Evolutionary conservation across 768 basidiomycete genomes (phyloP), one percentile per base, ranked within the genome.

Genomic region (Lyophyllum semitale): DNA sequence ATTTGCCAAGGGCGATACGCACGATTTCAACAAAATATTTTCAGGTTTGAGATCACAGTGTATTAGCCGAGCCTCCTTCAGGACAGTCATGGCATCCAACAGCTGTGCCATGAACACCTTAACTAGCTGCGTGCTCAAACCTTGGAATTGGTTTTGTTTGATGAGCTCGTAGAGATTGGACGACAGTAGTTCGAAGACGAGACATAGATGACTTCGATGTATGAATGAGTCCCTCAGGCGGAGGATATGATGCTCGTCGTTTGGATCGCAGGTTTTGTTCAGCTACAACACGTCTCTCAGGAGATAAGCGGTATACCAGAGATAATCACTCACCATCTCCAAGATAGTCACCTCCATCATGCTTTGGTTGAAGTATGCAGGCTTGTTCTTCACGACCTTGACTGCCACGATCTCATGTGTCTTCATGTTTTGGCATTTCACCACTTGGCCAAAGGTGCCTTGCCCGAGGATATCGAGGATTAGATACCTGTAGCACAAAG

Each of bases 341-440:
- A 99, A 78, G 58, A 99, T 98, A 1, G 95, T 97, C 25, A 98
- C 96, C 73, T 99, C 97, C 97, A 99, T 99, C 91, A 97, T 98
- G 71, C 91, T 93, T 74, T 99, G 97, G 68, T 98, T 98, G 73
- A 97, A 95, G 77, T 99, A 99, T 0, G 97, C 97, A 5, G 96
- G 97, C 73, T 98, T 99, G 73, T 99, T 99, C 79, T 99, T 99
- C 61, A 99, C 94, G 8, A 99, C 97, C 73, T 98, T 99, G 58
- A 99, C 97, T 22, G 97, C 97, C 41, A 97, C 94, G 51, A 98
- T 93, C 69, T 98, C 96, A 72, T 98, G 95, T 27, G 93, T 97
- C 77, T 95, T 94, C 89, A 98, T 95, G 69, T 99, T 98, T 71
- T 98, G 97, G 68, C 97, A 99, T 71, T 99, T 99, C 64, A 98